Evolutionary conservation across 495 filamentous ascomycete species (phyloP), one percentile per base, ranked within the genome.

Genomic region (Penicillium taxi): DNA sequence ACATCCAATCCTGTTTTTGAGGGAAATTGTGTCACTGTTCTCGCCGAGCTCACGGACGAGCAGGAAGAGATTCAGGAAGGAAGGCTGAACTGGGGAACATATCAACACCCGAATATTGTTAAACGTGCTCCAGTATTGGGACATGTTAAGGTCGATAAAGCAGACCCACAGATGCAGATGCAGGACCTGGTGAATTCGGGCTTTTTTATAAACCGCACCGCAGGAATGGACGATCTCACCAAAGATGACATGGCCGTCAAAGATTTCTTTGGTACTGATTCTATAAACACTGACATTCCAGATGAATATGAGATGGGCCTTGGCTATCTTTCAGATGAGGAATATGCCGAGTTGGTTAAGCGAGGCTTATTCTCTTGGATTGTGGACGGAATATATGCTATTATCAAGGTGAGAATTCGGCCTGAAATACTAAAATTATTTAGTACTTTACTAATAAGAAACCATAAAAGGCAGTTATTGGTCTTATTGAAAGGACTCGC

Each of bases 1-100:
- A 27, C 36, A 6, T 37, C 35, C 5, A 8, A 29, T 7, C 24
- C 35, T 3, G 7, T 13, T 6, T 13, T 37, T 9, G 6, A 37
- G 2, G 35, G 21, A 6, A 19, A 17, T 24, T 37, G 35, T 18
- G 14, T 29, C 11, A 26, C 15, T 9, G 26, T 37, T 4, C 5
- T 13, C 29, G 15, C 24, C 14, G 12, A 13, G 14, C 16, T 26
- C 15, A 19, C 24, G 3, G 15, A 37, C 9, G 35, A 37, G 13
- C 13, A 24, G 13, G 35, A 37, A 2, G 34, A 9, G 6, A 24
- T 37, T 6, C 24, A 29, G 0, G 22, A 14, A 1, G 36, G 36
- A 12, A 13, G 22, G 4, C 5, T 39, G 27, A 31, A n/a, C 13
- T 39, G 36, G 36, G 36, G 27, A 4, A 39, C 36, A 24, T 39